These are phyloP conservation scores for Hyphodiscus sp. DNA, from an alignment of 2,329 filamentous ascomycete genomes.

Conservation along the genomic window DNA sequence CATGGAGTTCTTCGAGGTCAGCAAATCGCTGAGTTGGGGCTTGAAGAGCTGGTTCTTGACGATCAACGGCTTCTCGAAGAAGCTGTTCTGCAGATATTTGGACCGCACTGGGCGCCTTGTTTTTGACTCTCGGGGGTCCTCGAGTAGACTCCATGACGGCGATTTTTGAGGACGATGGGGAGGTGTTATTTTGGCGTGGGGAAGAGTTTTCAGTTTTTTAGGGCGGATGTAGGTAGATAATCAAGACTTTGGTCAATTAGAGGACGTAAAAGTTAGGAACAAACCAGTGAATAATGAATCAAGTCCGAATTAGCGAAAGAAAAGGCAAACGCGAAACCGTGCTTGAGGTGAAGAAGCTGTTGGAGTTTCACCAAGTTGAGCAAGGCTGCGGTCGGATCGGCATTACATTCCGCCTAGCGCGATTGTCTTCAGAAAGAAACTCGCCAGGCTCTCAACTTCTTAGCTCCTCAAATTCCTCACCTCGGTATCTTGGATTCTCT, in stretches of 20 bases:
- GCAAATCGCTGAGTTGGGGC: constrained; percentile 92
- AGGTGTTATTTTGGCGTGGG: neutral
- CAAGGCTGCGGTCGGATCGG: neutral
- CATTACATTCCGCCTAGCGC: neutral
- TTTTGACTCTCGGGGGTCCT: constrained; percentile 94
- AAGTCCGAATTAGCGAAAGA: too few relatives aligned
- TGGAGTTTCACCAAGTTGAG: neutral
- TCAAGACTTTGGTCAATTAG: too few relatives aligned
- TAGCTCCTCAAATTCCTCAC: neutral
- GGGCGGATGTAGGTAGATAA: neutral
- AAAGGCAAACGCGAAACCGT: neutral
- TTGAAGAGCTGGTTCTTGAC: constrained; percentile 82
- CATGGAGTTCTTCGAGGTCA: constrained; percentile 95
- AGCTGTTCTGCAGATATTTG: constrained; percentile 97
- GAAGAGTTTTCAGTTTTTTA: neutral
- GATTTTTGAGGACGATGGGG: neutral
- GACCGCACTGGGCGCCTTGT: constrained; percentile 87
- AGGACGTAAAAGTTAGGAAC: too few relatives aligned
- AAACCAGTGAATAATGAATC: too few relatives aligned
- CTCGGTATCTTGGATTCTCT: neutral
- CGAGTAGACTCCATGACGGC: constrained; percentile 78
- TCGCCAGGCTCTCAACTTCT: neutral
- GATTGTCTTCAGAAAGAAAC: neutral
- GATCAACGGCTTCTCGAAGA: constrained; percentile 91
- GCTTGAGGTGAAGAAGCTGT: neutral